These are phyloP conservation scores for Fusarium nematophilum DNA, from an alignment of 2,329 filamentous ascomycete genomes.

Conservation along the genomic window DNA sequence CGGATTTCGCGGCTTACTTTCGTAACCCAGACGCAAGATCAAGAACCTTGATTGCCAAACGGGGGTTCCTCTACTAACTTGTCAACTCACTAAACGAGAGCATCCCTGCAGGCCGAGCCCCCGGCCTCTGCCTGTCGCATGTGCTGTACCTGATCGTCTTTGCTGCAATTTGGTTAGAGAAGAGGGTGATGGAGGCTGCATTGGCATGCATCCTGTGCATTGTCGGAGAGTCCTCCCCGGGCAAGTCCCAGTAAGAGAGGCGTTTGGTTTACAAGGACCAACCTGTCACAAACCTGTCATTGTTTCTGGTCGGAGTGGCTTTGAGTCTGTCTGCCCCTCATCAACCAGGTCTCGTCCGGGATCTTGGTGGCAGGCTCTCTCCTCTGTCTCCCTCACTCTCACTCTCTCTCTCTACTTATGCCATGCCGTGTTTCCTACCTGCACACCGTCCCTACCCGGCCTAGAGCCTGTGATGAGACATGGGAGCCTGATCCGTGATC, in stretches of 20 bases:
- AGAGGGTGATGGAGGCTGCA: neutral
- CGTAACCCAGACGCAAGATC: neutral
- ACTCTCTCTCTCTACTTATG: no score
- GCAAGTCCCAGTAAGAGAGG: neutral
- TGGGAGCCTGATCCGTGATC: constrained; percentile 26
- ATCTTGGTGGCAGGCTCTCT: constrained; percentile 4
- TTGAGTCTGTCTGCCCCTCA: neutral
- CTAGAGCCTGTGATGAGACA: constrained; percentile 33
- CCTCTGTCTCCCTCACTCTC: no score
- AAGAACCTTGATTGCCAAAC: constrained; percentile 12
- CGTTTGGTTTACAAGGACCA: constrained; percentile 1
- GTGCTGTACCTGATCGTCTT: neutral
- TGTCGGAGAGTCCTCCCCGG: neutral
- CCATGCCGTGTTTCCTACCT: constrained; percentile 7
- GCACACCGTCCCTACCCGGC: constrained; percentile 6
- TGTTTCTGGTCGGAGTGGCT: neutral
- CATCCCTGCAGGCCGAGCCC: neutral
- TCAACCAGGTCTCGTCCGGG: no score
- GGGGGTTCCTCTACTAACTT: neutral
- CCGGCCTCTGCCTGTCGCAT: neutral
- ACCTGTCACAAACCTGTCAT: constrained; percentile 6
- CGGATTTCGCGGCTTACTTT: constrained; percentile 2
- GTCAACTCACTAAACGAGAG: neutral
- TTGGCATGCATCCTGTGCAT: neutral
- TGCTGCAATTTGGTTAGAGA: no score